Percentiles rank a stretch among this genome's conserved stretches.
phyloP scores from a whole-genome alignment of 1,284 basidiomycete genomes.

The Kalmanozyma brasiliensis region DNA sequence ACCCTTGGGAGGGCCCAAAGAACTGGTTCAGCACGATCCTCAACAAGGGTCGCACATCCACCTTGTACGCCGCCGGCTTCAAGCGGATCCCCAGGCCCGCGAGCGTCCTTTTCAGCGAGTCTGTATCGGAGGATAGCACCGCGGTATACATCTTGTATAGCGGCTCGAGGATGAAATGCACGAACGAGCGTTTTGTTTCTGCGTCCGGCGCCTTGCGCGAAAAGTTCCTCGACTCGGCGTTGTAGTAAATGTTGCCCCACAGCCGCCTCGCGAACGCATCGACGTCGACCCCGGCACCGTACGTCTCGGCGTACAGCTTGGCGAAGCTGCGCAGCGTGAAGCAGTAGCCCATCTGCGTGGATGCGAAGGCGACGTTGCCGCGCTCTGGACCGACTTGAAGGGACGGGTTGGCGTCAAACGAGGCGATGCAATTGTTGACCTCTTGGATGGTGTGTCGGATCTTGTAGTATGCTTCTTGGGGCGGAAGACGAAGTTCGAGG shows the following conservation, averaged over 20 bases:
- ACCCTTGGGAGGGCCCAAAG: slow-evolving; percentile 84
- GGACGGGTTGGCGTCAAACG: slow-evolving; percentile 86
- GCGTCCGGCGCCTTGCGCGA: slow-evolving; percentile 83
- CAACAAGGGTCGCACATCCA: slow-evolving; percentile 93
- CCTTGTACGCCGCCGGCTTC: slow-evolving; percentile 94
- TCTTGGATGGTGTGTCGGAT: slow-evolving; percentile 99
- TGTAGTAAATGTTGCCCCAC: slow-evolving; percentile 98
- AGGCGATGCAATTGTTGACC: slow-evolving; percentile 82
- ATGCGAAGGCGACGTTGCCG: slow-evolving; percentile 97
- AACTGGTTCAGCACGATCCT: slow-evolving; percentile 95
- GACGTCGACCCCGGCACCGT: slow-evolving; percentile 71
- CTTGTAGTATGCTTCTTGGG: slow-evolving; percentile 96
- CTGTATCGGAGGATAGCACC: slow-evolving; percentile 91
- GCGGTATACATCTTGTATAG: slow-evolving; percentile 95
- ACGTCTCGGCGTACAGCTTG: slow-evolving; percentile 93
- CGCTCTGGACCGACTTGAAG: slow-evolving; percentile 89
- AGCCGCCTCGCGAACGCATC: slow-evolving; percentile 80
- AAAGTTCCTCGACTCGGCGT: slow-evolving; percentile 83
- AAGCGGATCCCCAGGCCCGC: slow-evolving; percentile 82
- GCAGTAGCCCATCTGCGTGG: slow-evolving; percentile 96
- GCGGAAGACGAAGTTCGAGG: slow-evolving; percentile 93
- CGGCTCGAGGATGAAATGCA: slow-evolving; percentile 95
- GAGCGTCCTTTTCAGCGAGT: slow-evolving; percentile 83
- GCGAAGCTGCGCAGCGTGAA: slow-evolving; percentile 95
- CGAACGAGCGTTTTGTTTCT: slow-evolving; percentile 86